Evolutionary conservation across 2,329 filamentous ascomycete species (phyloP).

Genomic region (Curvularia lunata): DNA sequence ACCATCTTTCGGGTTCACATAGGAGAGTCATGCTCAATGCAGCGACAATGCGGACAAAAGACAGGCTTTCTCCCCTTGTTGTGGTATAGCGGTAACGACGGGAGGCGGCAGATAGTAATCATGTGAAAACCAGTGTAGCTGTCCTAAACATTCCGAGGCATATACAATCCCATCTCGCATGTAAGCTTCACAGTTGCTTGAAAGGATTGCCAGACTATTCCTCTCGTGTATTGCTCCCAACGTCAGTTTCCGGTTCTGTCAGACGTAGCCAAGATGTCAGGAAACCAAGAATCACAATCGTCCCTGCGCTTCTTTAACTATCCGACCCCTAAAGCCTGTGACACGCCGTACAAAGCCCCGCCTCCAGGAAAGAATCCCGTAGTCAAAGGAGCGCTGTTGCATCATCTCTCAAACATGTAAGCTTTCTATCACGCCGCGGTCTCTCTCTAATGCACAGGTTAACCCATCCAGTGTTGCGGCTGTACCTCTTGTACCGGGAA

Average conservation of each 20-base stretch:
- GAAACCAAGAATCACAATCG: constrained; percentile 18
- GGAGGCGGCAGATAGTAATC: constrained; percentile 1
- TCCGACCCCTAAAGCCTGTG: constrained; percentile 39
- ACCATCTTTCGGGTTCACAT: too few relatives aligned
- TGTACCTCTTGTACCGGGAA: constrained; percentile 65
- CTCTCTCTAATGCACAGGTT: constrained; percentile 10
- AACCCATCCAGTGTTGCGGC: constrained; percentile 61
- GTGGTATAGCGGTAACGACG: neutral
- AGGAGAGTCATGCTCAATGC: too few relatives aligned
- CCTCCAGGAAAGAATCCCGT: constrained; percentile 67
- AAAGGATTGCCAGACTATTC: neutral
- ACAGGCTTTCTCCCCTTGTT: neutral
- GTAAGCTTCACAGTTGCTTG: neutral
- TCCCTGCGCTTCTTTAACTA: constrained; percentile 44
- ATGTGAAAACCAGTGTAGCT: constrained; percentile 9
- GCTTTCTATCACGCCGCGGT: constrained; percentile 26
- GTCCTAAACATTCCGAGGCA: constrained; percentile 8
- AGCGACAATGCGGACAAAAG: neutral
- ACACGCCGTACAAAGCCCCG: constrained; percentile 45
- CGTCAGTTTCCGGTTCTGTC: neutral
- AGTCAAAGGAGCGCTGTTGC: constrained; percentile 69
- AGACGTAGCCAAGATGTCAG: constrained; percentile 31
- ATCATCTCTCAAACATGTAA: constrained; percentile 67
- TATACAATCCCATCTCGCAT: neutral
- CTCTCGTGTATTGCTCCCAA: neutral